Percentiles rank a stretch among this genome's conserved stretches.
These are phyloP conservation scores for Mycena vulgaris DNA, from an alignment of 768 basidiomycete genomes.

Conservation along the genomic window DNA sequence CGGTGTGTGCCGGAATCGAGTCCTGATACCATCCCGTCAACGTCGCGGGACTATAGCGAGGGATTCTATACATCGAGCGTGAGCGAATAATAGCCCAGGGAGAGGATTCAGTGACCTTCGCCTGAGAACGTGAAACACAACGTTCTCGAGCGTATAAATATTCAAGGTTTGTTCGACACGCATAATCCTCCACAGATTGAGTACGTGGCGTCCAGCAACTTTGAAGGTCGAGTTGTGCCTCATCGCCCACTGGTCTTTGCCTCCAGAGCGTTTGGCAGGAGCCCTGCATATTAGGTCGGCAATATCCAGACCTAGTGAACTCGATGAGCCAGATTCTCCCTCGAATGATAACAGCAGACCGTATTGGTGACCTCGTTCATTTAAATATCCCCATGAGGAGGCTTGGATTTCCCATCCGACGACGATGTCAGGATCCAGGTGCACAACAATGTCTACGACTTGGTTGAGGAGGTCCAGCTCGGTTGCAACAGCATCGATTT, in stretches of 20 bases:
- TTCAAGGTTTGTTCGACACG: slow-evolving; percentile 84
- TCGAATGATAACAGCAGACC: slow-evolving; percentile 57
- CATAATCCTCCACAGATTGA: slow-evolving; percentile 95
- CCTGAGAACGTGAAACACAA: slow-evolving; percentile 84
- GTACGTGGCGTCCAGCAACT: slow-evolving; percentile 89
- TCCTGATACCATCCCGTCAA: slow-evolving; percentile 82
- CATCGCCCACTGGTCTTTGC: slow-evolving; percentile 78
- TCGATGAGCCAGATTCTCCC: not conserved
- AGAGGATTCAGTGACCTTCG: slow-evolving; percentile 69
- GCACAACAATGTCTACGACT: slow-evolving; percentile 79
- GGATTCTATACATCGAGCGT: slow-evolving; percentile 66
- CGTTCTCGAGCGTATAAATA: slow-evolving; percentile 92
- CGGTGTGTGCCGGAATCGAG: slow-evolving; percentile 67
- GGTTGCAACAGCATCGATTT: slow-evolving; percentile 67
- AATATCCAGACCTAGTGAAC: slow-evolving; percentile 76
- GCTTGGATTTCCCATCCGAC: slow-evolving; percentile 94
- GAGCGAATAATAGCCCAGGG: not conserved
- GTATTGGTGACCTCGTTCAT: slow-evolving; percentile 72
- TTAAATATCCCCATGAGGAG: slow-evolving; percentile 92
- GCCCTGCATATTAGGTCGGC: slow-evolving; percentile 85
- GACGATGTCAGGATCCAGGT: slow-evolving; percentile 92
- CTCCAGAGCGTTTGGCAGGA: slow-evolving; percentile 57
- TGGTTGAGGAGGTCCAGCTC: slow-evolving; percentile 90
- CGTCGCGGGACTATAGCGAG: slow-evolving; percentile 75
- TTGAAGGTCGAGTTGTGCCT: slow-evolving; percentile 87